phyloP scores from a whole-genome alignment of 768 basidiomycete species.

The Aureoboletus auriporus region DNA sequence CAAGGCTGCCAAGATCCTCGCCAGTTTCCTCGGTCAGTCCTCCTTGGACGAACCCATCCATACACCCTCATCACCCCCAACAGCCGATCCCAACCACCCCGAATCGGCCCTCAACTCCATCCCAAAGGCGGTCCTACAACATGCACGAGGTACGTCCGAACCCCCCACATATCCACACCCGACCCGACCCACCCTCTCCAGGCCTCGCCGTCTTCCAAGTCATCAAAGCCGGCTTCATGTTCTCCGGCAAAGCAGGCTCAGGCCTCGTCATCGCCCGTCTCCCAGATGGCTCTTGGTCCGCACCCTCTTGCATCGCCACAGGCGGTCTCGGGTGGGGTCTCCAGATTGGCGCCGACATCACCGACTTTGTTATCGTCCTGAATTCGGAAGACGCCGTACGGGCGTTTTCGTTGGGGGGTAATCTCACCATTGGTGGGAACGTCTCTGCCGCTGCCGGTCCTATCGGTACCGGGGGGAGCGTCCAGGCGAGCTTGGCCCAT shows the following conservation, averaged over 20 bases:
- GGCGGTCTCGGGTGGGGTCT: conserved; percentile 93
- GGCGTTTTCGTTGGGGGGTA: conserved; percentile 94
- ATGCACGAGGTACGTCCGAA: conserved; percentile 69
- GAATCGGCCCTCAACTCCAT: conserved; percentile 91
- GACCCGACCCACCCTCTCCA: conserved; percentile 24
- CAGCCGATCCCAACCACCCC: conserved; percentile 85
- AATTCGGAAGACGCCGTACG: conserved; percentile 95
- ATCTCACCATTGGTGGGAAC: conserved; percentile 92
- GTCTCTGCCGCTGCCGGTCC: conserved; percentile 86
- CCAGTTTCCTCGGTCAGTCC: conserved; percentile 78
- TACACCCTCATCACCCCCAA: neutral
- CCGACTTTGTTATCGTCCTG: conserved; percentile 94
- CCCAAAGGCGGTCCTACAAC: conserved; percentile 87
- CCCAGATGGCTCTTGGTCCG: conserved; percentile 95
- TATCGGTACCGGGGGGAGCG: conserved; percentile 89
- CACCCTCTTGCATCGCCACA: conserved; percentile 95
- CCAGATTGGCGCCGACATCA: conserved; percentile 93
- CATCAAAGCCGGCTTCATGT: conserved; percentile 90
- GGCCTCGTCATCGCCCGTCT: conserved; percentile 90
- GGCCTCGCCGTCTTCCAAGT: conserved; percentile 95
- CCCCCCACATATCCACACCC: neutral
- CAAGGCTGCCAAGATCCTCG: conserved; percentile 89
- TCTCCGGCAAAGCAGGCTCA: conserved; percentile 92
- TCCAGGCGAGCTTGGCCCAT: conserved; percentile 83
- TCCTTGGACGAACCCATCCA: neutral